Conservation (phyloP, 176 grass and related monocot species). For the Oryza rufipogon region DNA sequence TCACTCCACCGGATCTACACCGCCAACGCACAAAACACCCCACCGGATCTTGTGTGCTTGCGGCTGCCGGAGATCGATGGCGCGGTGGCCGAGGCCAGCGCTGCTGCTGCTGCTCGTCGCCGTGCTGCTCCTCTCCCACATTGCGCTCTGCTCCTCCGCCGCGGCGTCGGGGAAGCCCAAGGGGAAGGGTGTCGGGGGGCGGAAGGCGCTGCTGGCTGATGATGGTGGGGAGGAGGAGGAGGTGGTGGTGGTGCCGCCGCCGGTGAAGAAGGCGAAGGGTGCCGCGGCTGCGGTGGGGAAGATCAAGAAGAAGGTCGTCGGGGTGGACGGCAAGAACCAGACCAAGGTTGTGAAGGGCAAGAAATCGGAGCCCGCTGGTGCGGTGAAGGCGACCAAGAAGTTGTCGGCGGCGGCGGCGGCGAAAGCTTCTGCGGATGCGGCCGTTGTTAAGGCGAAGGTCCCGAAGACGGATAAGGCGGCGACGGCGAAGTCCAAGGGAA, state of each 20-base stretch:
- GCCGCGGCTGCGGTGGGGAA: conserved; percentile 3
- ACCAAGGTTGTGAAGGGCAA: conserved; percentile 69
- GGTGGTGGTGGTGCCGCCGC: neutral
- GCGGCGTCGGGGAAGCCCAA: conserved; percentile 33
- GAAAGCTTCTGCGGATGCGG: conserved; percentile 8
- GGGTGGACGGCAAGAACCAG: conserved; percentile 63
- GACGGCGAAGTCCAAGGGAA: conserved; percentile 27
- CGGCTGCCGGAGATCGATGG: conserved; percentile 24
- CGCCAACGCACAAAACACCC: neutral
- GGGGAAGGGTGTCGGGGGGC: conserved; percentile 40
- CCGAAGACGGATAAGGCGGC: conserved; percentile 56
- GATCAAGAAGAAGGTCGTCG: conserved; percentile 55
- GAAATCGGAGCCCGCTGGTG: conserved; percentile 52
- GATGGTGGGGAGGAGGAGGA: conserved; percentile 25
- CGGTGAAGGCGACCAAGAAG: conserved; percentile 42
- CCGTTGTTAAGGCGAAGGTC: conserved; percentile 53
- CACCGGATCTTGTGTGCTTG: neutral
- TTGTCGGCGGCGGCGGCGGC: neutral
- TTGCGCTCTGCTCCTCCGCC: conserved; percentile 52
- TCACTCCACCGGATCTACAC: conserved; percentile 47
- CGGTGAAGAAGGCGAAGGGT: conserved; percentile 33
- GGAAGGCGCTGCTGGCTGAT: conserved; percentile 41
- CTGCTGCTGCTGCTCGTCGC: conserved; percentile 48
- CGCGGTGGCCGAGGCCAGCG: conserved; percentile 31
- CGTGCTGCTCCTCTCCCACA: conserved; percentile 62